These are phyloP conservation scores for Saccharomycopsis crataegensis DNA, from an alignment of 1,139 yeast genomes.

Conservation along the genomic window DNA sequence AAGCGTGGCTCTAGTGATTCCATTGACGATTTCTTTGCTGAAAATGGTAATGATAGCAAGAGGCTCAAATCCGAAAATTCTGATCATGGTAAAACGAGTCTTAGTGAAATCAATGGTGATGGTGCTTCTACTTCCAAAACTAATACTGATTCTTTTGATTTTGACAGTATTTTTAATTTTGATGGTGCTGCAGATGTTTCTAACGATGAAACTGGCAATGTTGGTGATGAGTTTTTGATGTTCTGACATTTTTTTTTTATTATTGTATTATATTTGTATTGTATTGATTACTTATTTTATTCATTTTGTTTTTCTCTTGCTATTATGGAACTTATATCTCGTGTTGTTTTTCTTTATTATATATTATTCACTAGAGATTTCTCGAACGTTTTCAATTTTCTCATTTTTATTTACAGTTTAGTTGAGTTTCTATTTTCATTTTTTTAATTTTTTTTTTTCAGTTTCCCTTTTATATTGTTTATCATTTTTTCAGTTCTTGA, in stretches of 20 bases:
- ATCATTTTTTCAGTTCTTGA: no score
- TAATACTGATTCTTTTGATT: slow-evolving; percentile 7
- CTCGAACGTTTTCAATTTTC: no score
- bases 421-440: no score
- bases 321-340: no score
- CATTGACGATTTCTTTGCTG: not conserved
- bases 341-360: no score
- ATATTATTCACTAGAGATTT: no score
- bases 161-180: slow-evolving; percentile 18
- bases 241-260: slow-evolving; percentile 1
- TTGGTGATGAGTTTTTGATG: slow-evolving; percentile 7
- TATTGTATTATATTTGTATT: not conserved
- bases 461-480: no score
- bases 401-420: no score
- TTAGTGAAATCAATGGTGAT: not conserved
- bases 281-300: not conserved
- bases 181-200: slow-evolving; percentile 18
- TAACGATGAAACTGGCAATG: not conserved
- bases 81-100: not conserved
- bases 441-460: no score
- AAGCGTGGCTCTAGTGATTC: not conserved
- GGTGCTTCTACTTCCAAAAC: not conserved
- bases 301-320: not conserved
- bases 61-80: not conserved
- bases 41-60: not conserved